phyloP scores from a whole-genome alignment of 345 rosid genomes.

The Geranium rotundifolium region DNA sequence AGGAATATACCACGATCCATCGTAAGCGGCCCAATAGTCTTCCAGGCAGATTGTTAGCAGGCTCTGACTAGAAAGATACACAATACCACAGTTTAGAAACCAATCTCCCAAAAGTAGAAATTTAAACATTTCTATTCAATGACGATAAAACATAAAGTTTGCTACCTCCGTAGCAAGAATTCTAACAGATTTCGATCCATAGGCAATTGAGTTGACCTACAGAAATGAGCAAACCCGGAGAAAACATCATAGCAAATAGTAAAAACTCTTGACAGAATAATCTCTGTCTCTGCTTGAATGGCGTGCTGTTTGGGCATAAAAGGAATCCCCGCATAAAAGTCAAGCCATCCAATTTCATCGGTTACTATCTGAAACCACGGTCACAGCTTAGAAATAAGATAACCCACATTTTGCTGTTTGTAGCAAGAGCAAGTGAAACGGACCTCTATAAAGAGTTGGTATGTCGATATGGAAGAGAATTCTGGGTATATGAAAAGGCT shows the following conservation, averaged over 20 bases:
- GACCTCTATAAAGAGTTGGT: slow-evolving; percentile 60
- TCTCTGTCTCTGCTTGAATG: slow-evolving; percentile 60
- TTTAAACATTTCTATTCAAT: not conserved
- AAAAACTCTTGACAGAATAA: slow-evolving; percentile 42
- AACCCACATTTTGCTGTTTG: slow-evolving; percentile 10
- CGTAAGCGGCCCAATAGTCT: slow-evolving; percentile 57
- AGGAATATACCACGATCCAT: slow-evolving; percentile 37
- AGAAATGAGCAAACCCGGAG: slow-evolving; percentile 61
- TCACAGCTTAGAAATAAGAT: not conserved
- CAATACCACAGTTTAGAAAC: slow-evolving; percentile 6
- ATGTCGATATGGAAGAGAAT: slow-evolving; percentile 33
- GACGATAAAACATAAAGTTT: not conserved
- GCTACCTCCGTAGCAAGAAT: slow-evolving; percentile 52
- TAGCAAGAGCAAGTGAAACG: slow-evolving; percentile 8
- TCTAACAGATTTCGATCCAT: slow-evolving; percentile 36
- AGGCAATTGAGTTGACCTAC: slow-evolving; percentile 41
- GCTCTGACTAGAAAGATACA: slow-evolving; percentile 38
- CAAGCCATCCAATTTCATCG: slow-evolving; percentile 70
- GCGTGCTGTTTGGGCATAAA: slow-evolving; percentile 34
- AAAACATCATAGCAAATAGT: slow-evolving; percentile 61
- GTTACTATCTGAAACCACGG: slow-evolving; percentile 32
- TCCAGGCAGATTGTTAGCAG: slow-evolving; percentile 43
- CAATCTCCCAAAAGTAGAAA: not conserved
- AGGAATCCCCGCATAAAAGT: slow-evolving; percentile 31
- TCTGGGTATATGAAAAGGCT: slow-evolving; percentile 48